Percentiles rank a stretch among this genome's conserved stretches.
Evolutionary conservation across 257 asterid species (phyloP).

Genomic region (Solanum neorickii): DNA sequence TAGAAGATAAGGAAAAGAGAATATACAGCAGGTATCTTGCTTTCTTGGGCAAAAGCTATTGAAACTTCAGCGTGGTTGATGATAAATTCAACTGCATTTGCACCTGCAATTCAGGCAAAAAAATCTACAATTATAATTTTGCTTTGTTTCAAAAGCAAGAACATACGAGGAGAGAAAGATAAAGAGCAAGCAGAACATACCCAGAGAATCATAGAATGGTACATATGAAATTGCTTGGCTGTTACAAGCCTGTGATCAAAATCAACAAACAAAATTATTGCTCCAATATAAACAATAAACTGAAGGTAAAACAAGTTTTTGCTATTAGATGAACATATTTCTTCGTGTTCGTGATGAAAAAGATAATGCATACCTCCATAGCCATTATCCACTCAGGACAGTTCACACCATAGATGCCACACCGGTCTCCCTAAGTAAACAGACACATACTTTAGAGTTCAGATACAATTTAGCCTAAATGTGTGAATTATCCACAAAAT

Average conservation of each 20-base stretch:
- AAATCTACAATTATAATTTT: neutral
- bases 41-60: slow-evolving; percentile 65
- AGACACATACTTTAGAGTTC: neutral
- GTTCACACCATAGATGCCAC: slow-evolving; percentile 87
- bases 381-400: slow-evolving; percentile 84
- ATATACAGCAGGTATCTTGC: slow-evolving; percentile 55
- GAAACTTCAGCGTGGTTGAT: slow-evolving; percentile 89
- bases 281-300: neutral
- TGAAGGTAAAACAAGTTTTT: neutral
- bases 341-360: neutral
- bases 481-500: neutral
- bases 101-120: slow-evolving; percentile 36
- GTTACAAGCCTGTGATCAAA: slow-evolving; percentile 63
- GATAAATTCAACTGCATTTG: slow-evolving; percentile 90
- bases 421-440: slow-evolving; percentile 52
- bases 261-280: neutral
- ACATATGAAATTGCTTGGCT: slow-evolving; percentile 72
- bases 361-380: slow-evolving; percentile 58
- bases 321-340: neutral
- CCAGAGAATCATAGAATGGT: slow-evolving; percentile 82
- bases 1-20: neutral
- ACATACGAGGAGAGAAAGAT: neutral
- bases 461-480: neutral
- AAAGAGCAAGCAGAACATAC: slow-evolving; percentile 23
- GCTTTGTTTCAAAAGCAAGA: neutral